Percentiles rank a stretch among this genome's conserved stretches.
Evolutionary conservation across 495 filamentous ascomycete species (phyloP).

Genomic region (Clavariopsis aquatica): DNA sequence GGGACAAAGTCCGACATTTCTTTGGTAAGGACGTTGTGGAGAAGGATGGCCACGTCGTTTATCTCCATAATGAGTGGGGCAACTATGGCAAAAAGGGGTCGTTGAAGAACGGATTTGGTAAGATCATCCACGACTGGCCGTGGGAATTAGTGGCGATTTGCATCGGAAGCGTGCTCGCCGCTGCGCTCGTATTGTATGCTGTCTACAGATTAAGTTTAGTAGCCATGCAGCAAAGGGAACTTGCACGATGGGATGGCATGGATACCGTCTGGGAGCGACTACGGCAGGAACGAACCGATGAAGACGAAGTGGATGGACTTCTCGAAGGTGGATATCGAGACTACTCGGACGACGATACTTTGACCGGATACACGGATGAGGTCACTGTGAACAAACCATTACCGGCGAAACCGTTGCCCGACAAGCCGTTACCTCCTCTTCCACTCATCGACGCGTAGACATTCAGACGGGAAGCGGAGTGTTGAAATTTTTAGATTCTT

Average conservation of each 20-base stretch:
- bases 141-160: constrained; percentile 1
- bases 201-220: constrained; percentile 4
- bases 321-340: constrained; percentile 9
- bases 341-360: constrained; percentile 5
- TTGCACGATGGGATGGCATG: constrained; percentile 24
- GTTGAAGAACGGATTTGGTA: constrained; percentile 3
- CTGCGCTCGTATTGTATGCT: constrained; percentile 9
- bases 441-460: constrained; percentile 20
- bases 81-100: constrained; percentile 19
- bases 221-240: constrained; percentile 4
- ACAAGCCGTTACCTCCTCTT: constrained; percentile 23
- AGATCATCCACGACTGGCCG: constrained; percentile 13
- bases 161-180: constrained; percentile 8
- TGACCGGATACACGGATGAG: constrained; percentile 15
- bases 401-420: constrained; percentile 26
- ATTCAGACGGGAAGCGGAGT: neutral
- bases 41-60: constrained; percentile 25
- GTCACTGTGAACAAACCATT: constrained; percentile 18
- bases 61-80: constrained; percentile 17
- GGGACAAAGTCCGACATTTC: constrained; percentile 13
- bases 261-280: constrained; percentile 26
- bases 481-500: neutral
- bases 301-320: constrained; percentile 13
- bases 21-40: constrained; percentile 8
- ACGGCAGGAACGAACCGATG: constrained; percentile 2